Conservation (phyloP, 2,329 filamentous ascomycete genomes). For the Fusarium sp. region DNA sequence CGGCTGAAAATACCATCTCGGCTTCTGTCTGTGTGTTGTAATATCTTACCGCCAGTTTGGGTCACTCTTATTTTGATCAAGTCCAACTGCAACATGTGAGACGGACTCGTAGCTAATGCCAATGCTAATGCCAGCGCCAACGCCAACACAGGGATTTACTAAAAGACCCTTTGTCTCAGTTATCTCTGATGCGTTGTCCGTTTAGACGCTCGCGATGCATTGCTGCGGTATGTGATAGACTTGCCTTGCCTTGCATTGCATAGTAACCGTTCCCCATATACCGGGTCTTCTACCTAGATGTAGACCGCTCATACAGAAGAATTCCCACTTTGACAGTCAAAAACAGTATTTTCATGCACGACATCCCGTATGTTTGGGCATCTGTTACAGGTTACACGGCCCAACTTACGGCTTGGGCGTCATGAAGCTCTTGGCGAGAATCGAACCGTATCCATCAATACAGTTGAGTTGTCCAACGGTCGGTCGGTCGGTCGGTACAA, state of each 20-base stretch:
- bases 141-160: slow-evolving; percentile 9
- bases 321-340: neutral
- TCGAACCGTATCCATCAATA: slow-evolving; percentile 24
- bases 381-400: slow-evolving; percentile 31
- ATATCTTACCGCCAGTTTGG: slow-evolving; percentile 36
- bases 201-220: slow-evolving; percentile 7
- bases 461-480: slow-evolving; percentile 12
- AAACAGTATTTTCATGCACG: slow-evolving; percentile 37
- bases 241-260: slow-evolving; percentile 4
- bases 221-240: slow-evolving; percentile 4
- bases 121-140: neutral
- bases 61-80: slow-evolving; percentile 27
- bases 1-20: slow-evolving; percentile 3
- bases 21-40: slow-evolving; percentile 3
- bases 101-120: neutral
- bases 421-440: slow-evolving; percentile 16
- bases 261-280: slow-evolving; percentile 7
- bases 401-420: slow-evolving; percentile 40
- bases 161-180: slow-evolving; percentile 3
- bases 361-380: slow-evolving; percentile 40
- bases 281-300: slow-evolving; percentile 15
- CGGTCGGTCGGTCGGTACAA: slow-evolving; percentile 32
- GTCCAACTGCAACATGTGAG: slow-evolving; percentile 13
- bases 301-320: slow-evolving; percentile 16
- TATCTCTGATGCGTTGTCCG: slow-evolving; percentile 9